Base-by-base conservation (phyloP, 441 rosid genomes). In the Biscutella laevigata region DNA sequence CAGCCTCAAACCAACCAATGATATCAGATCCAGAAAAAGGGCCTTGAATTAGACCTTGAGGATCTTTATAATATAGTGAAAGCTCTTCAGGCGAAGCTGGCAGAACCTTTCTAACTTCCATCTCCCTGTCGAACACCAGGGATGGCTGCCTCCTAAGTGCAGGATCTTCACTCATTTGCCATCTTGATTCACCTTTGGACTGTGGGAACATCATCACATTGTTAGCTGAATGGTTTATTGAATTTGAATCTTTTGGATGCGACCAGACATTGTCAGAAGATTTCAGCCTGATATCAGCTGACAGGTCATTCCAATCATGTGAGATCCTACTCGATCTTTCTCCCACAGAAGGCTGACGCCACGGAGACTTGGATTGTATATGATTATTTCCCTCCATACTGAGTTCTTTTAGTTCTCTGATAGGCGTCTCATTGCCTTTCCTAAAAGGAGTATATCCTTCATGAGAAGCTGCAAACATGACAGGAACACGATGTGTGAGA, bases 1-100 rank as follows among this genome's bases (percentile, higher is more conserved):
- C 97, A 71, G 95, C 89, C 77, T 94, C 97, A 70, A 81, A 85
- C 99, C 99, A 89, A 42, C 95, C 97, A 74, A 94, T 84, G 43
- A 94, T 77, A 75, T 89, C 99, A 73, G 67, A 53, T 17, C 99
- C 99, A 36, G 83, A 47, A 70, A 89, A 89, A 26, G 99, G 99
- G 33, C 99, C 97, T 74, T 89, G 99, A 58, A 89, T 63, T 72
- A 71, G 78, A 77, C 97, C 99, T 71, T 83, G 97, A 65, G 99
- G 97, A 72, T 94, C 97, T 77, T 78, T 89, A 49, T 94, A 94
- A 60, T 66, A 68, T 22, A 94, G 86, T 52, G 82, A 32, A 33
- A 89, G 80, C 53, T 78, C 85, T 64, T 94, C 99, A 12, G 94
- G 96, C 14, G 86, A 64, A 11, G 80, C 45, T 43, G 76, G 83